Percentiles rank a stretch among this genome's conserved stretches.
Conservation (phyloP, 2,329 filamentous ascomycete species). For the Calcarisporium arbuscula region DNA sequence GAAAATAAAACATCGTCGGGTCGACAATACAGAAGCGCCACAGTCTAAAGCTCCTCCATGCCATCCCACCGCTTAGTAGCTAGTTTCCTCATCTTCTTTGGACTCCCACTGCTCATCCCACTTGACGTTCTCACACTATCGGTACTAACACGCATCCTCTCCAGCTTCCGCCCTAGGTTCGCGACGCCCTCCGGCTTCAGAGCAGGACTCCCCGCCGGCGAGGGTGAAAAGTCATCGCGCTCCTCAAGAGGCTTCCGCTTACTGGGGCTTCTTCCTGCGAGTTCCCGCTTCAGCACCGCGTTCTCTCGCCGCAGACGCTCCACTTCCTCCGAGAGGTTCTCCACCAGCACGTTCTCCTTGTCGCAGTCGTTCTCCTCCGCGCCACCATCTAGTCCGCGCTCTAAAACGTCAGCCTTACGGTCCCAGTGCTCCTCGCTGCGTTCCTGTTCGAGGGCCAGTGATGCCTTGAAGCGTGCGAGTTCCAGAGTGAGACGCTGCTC, state of each 20-base stretch:
- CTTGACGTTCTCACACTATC: conserved; percentile 21
- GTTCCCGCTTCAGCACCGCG: conserved; percentile 57
- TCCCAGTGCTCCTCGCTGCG: conserved; percentile 80
- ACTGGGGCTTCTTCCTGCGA: conserved; percentile 56
- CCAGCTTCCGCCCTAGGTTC: conserved; percentile 41
- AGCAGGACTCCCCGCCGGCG: background rate
- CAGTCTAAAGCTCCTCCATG: conserved; percentile 26
- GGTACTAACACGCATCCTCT: conserved; percentile 42
- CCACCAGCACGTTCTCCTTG: conserved; percentile 56
- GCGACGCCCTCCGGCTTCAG: conserved; percentile 19
- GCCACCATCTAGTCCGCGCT: conserved; percentile 41
- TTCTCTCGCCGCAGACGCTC: conserved; percentile 61
- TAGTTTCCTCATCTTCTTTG: conserved; percentile 49
- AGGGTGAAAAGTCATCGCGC: conserved; percentile 37
- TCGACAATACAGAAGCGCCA: background rate
- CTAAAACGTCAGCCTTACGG: conserved; percentile 67
- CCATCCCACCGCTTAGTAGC: conserved; percentile 43
- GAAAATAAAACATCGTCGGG: too few relatives aligned
- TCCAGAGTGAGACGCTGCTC: conserved; percentile 71
- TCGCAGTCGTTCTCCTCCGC: conserved; percentile 45
- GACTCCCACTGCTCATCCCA: conserved; percentile 32
- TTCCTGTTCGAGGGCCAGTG: conserved; percentile 72
- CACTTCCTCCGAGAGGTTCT: conserved; percentile 65
- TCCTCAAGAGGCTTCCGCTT: conserved; percentile 52
- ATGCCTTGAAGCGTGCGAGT: conserved; percentile 72